A percentile compares a stretch with the other conserved stretches of the same genome.
Evolutionary conservation across 2,329 filamentous ascomycete genomes (phyloP).

Genomic region (Colletotrichum lupini): DNA sequence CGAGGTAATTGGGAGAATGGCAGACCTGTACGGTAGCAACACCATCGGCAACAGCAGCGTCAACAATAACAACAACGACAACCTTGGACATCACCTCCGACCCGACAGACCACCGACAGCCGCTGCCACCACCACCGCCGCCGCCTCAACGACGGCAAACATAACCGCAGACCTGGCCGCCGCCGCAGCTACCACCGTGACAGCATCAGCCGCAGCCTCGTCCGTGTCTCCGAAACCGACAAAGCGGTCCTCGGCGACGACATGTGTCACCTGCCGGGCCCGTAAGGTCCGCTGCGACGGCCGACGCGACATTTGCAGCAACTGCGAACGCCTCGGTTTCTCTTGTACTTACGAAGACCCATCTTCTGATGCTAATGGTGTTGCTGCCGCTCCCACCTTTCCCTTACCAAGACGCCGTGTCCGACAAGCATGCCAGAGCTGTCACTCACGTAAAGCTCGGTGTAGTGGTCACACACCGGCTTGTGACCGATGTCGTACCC

Average conservation of each 20-base stretch:
- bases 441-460: conserved; percentile 67
- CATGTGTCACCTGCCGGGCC: conserved; percentile 65
- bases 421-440: conserved; percentile 67
- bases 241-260: conserved; percentile 58
- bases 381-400: conserved; percentile 41
- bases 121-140: conserved; percentile 13
- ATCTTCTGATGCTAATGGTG: conserved; percentile 52
- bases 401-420: conserved; percentile 63
- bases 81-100: conserved; percentile 31
- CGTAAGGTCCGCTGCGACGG: conserved; percentile 71
- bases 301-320: conserved; percentile 63
- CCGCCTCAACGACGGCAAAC: neutral
- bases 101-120: conserved; percentile 34
- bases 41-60: conserved; percentile 3
- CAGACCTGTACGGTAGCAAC: conserved; percentile 27
- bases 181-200: conserved; percentile 14
- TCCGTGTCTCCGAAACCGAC: conserved; percentile 37
- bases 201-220: conserved; percentile 31
- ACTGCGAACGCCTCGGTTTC: conserved; percentile 69
- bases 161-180: conserved; percentile 7
- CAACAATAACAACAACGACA: conserved; percentile 27
- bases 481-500: conserved; percentile 63
- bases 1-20: conserved; percentile 27
- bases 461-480: conserved; percentile 68
- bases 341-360: conserved; percentile 66